A percentile compares a stretch with the other conserved stretches of the same genome.
Conservation (phyloP, 495 filamentous ascomycete genomes). For the Neurospora terricola region DNA sequence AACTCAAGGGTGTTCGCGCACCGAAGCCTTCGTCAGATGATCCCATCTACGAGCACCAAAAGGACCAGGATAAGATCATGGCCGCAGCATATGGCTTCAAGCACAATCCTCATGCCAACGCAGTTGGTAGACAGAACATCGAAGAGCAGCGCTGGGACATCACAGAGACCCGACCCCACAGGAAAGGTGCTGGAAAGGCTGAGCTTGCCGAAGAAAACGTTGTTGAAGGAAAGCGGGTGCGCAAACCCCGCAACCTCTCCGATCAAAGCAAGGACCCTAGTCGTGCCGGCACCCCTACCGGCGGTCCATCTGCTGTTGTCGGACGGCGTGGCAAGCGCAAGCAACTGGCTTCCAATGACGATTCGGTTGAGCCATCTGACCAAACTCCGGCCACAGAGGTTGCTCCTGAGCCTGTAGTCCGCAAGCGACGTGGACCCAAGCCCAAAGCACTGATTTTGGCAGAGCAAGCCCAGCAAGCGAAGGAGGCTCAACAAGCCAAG, state of each 20-base stretch:
- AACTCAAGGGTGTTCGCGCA: conserved; percentile 31
- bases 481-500: background rate
- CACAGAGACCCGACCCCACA: conserved; percentile 36
- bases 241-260: conserved; percentile 31
- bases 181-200: conserved; percentile 36
- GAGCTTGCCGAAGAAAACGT: conserved; percentile 33
- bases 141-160: conserved; percentile 35
- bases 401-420: background rate
- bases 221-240: conserved; percentile 30
- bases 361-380: conserved; percentile 1
- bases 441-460: background rate
- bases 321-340: conserved; percentile 26
- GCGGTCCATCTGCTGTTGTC: conserved; percentile 1
- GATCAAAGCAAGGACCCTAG: conserved; percentile 33
- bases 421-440: conserved; percentile 9
- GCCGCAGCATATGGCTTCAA: conserved; percentile 37
- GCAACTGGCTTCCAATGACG: conserved; percentile 6
- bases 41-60: conserved; percentile 21
- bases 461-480: background rate
- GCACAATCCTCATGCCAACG: conserved; percentile 28
- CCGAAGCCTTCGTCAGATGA: conserved; percentile 24
- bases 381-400: conserved; percentile 1
- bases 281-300: conserved; percentile 28
- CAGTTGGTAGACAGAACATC: conserved; percentile 34
- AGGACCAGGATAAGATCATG: conserved; percentile 34